Base-by-base conservation (phyloP, 495 filamentous ascomycete species). In the Lasiosphaeria hispida region DNA sequence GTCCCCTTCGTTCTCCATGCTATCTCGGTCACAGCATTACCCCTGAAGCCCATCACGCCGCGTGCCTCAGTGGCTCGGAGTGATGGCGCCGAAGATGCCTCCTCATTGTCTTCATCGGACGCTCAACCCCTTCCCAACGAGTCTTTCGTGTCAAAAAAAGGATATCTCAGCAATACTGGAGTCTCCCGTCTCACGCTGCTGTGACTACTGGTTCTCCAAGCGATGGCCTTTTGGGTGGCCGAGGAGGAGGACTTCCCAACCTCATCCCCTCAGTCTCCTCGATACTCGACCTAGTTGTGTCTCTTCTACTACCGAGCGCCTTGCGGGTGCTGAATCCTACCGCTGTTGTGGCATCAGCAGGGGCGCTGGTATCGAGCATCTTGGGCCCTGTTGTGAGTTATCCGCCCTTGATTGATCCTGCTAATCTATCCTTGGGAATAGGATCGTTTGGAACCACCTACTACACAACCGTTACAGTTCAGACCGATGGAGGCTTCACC, bases 231-330 rank as follows among this genome's bases (percentile, higher is more conserved):
- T 42, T 55, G 14, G 53, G 41, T 15, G 42, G 40, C 10, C 53
- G 47, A 14, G 14, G 45, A 23, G 41, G 53, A 11, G n/a, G 49
- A 1, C 35, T 52, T 23, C 2, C 34, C 8, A 36, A 36, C 7
- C 49, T 55, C 30, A 23, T 55, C 15, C 53, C 53, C 15, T 15
- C 53, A 7, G 14, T 55, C 10, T 45, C 40, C 33, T 36, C 13
- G 14, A n/a, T 45, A 19, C 8, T 55, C 42, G 53, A 33, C 13
- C 34, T 18, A 14, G 41, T 39, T 4, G 15, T 19, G 41, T 45
- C 42, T 1, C 4, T 38, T 10, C 14, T 55, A 33, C 19, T 38
- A 13, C 42, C 42, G 6, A 6, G 14, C 33, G n/a, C 15, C 13
- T 5, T 30, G 30, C n/a, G 33, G n/a, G 40, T 55, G 13, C 14